Conservation (phyloP, 306 rosid genomes). For the Dryas octopetala region DNA sequence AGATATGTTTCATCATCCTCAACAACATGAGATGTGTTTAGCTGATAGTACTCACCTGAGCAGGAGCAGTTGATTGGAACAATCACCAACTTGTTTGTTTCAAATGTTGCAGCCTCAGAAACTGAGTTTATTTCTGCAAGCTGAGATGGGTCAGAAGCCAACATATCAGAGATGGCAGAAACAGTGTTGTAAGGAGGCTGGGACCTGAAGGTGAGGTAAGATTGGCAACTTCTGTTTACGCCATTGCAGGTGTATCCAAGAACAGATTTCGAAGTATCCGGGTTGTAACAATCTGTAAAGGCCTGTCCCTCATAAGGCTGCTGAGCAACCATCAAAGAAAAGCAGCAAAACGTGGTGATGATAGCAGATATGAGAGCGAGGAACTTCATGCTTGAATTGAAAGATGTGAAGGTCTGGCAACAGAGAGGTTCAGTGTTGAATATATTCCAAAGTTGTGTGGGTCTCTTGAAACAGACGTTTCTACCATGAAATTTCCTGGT, state of each 20-base stretch:
- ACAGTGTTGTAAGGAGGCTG: constrained; percentile 60
- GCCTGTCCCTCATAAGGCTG: constrained; percentile 66
- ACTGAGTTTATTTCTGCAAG: constrained; percentile 57
- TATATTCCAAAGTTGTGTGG: background rate
- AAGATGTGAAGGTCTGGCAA: constrained; percentile 6
- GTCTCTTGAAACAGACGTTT: background rate
- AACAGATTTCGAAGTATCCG: constrained; percentile 44
- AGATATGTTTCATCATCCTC: constrained; percentile 32
- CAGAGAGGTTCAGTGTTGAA: background rate
- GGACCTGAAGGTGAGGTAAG: constrained; percentile 79
- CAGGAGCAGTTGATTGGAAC: constrained; percentile 80
- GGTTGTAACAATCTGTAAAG: constrained; percentile 42
- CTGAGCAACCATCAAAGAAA: constrained; percentile 47
- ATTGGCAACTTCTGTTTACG: constrained; percentile 52
- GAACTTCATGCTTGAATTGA: constrained; percentile 38
- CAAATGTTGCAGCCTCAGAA: constrained; percentile 42
- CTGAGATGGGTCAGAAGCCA: constrained; percentile 55
- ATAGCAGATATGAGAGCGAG: constrained; percentile 25
- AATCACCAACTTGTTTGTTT: constrained; percentile 49
- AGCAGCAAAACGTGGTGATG: constrained; percentile 26
- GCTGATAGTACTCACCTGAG: constrained; percentile 60
- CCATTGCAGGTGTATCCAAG: constrained; percentile 76
- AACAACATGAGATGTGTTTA: constrained; percentile 51
- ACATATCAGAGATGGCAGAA: constrained; percentile 54
- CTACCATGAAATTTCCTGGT: background rate